Conservation (phyloP, 768 basidiomycete genomes). For the Suillus variegatus region DNA sequence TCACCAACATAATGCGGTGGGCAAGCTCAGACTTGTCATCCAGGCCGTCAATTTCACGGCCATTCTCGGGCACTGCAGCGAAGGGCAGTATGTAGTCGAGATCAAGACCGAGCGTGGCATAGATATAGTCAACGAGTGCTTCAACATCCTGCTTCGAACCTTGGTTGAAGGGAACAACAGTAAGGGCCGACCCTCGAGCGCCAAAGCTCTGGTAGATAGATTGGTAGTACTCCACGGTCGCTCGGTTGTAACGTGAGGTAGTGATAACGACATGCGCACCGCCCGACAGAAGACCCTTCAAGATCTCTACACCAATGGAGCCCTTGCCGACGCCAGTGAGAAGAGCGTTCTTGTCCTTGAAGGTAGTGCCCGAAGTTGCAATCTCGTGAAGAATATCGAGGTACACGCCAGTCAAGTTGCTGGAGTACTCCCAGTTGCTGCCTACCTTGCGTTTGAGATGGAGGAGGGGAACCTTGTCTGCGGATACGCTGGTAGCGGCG, state of each 20-base stretch:
- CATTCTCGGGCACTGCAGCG: conserved; percentile 98
- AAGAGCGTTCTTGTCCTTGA: conserved; percentile 98
- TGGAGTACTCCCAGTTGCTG: conserved; percentile 93
- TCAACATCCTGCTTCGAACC: conserved; percentile 99
- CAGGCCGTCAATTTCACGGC: conserved; percentile 95
- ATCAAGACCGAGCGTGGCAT: conserved; percentile 92
- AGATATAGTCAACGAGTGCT: conserved; percentile 97
- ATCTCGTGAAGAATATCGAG: conserved; percentile 98
- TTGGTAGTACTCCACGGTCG: conserved; percentile 97
- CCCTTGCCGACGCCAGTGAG: conserved; percentile 98
- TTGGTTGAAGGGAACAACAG: conserved; percentile 99
- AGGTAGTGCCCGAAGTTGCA: conserved; percentile 96
- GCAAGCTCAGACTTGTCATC: conserved; percentile 98
- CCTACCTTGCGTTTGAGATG: conserved; percentile 98
- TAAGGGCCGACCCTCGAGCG: conserved; percentile 92
- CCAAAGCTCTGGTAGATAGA: conserved; percentile 95
- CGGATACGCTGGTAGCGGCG: conserved; percentile 66
- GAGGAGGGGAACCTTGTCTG: conserved; percentile 90
- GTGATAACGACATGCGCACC: conserved; percentile 97
- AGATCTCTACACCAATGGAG: conserved; percentile 95
- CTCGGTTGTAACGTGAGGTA: conserved; percentile 94
- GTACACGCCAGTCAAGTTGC: conserved; percentile 93
- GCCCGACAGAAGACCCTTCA: conserved; percentile 95
- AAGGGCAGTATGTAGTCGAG: conserved; percentile 99
- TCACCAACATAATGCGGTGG: conserved; percentile 98